phyloP scores from a whole-genome alignment of 768 basidiomycete species.

The Xerocomellus chrysenteron region DNA sequence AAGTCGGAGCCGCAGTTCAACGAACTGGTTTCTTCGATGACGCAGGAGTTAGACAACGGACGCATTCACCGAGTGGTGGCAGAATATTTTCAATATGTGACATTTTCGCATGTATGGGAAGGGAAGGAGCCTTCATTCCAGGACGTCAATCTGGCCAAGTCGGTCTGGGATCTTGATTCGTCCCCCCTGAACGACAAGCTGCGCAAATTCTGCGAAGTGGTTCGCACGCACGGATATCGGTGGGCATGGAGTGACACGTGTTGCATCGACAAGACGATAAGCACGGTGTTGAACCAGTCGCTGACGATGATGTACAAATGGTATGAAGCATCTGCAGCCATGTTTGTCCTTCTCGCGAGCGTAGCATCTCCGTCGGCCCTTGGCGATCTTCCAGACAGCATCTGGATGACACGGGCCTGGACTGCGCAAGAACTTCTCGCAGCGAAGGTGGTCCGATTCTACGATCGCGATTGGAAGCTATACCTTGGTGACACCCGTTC shows the following conservation, averaged over 20 bases:
- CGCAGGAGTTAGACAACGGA: neutral
- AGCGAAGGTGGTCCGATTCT: constrained; percentile 9
- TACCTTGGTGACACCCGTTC: constrained; percentile 1
- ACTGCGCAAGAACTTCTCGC: constrained; percentile 19
- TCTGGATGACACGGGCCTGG: constrained; percentile 17
- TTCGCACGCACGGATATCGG: constrained; percentile 5
- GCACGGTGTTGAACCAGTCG: constrained; percentile 3
- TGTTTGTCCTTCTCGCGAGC: neutral
- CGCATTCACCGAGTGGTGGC: neutral
- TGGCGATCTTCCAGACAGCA: neutral
- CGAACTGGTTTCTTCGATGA: constrained; percentile 10
- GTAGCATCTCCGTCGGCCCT: neutral
- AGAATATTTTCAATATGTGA: constrained; percentile 11
- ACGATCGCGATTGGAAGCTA: constrained; percentile 5
- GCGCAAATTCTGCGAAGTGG: constrained; percentile 5
- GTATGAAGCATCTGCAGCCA: constrained; percentile 9
- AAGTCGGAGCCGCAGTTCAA: neutral
- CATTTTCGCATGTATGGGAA: constrained; percentile 14
- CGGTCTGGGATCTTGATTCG: constrained; percentile 6
- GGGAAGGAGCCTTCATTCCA: constrained; percentile 8
- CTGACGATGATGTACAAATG: constrained; percentile 15
- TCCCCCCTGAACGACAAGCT: neutral
- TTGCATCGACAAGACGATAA: constrained; percentile 12
- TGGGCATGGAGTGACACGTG: constrained; percentile 17
- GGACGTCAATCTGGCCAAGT: constrained; percentile 1